Conservation (phyloP, 2,329 filamentous ascomycete genomes). For the Talaromyces islandicus region DNA sequence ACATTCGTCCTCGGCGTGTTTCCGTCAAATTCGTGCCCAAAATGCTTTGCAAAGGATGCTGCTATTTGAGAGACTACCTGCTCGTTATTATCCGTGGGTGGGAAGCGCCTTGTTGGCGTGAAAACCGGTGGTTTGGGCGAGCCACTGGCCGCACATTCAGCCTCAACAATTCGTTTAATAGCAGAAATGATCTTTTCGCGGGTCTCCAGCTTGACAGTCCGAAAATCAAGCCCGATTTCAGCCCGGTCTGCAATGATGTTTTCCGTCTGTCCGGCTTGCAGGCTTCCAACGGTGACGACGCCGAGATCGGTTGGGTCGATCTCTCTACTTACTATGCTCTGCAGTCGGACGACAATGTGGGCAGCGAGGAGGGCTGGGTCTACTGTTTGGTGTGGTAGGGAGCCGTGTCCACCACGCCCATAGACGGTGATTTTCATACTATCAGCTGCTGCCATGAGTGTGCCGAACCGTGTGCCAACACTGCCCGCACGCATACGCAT, state of each 20-base stretch:
- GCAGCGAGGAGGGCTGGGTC: constrained; percentile 56
- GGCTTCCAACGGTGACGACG: constrained; percentile 53
- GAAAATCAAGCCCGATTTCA: constrained; percentile 50
- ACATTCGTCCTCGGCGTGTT: constrained; percentile 28
- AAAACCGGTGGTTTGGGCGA: constrained; percentile 45
- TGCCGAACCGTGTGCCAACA: constrained; percentile 32
- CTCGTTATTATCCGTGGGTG: constrained; percentile 49
- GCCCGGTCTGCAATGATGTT: constrained; percentile 56
- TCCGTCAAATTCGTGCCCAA: constrained; percentile 31
- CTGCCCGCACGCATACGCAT: constrained; percentile 40
- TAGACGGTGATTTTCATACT: constrained; percentile 49
- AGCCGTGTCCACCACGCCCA: constrained; percentile 55
- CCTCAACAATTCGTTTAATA: constrained; percentile 51
- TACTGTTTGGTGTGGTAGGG: constrained; percentile 49
- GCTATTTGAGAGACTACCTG: constrained; percentile 39
- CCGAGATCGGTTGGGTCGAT: constrained; percentile 47
- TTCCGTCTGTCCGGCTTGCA: constrained; percentile 56
- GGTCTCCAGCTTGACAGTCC: constrained; percentile 41
- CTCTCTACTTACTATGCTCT: constrained; percentile 54
- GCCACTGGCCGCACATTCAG: constrained; percentile 48
- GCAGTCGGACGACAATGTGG: constrained; percentile 51
- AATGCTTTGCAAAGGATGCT: constrained; percentile 42
- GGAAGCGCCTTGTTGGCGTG: constrained; percentile 45
- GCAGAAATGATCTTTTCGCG: constrained; percentile 43
- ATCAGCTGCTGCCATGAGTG: constrained; percentile 41